Evolutionary conservation across 2,329 filamentous ascomycete genomes (phyloP), one percentile per base, ranked within the genome.

Genomic region (Cryphonectria nitschkei): DNA sequence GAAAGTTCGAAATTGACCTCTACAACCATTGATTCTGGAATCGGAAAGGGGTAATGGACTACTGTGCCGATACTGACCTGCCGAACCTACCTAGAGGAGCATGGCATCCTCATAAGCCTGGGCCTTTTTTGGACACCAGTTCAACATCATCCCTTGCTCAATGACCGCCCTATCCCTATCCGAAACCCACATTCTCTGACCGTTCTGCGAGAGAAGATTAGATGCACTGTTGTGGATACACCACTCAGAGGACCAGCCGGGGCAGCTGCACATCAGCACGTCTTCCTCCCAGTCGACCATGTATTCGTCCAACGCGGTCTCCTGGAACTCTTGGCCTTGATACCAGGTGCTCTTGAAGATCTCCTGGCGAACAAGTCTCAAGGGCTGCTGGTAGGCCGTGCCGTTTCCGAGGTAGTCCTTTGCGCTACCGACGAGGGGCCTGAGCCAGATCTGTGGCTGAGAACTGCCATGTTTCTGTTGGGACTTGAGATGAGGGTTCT

Each of bases 261-360:
- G 37, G 54, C 65, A 60, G 37, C 34, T 29, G n/a, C 65, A 60
- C 65, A 67, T 67, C 37, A 67, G 39, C 37, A 67, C 64, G 26
- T 66, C 65, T 14, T 39, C 54, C 6, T 67, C 65, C 5, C 26
- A 60, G 52, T 67, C 65, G n/a, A 67, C n/a, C 22, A 67, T 43
- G 29, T 32, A 46, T 11, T 61, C 52, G n/a, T 67, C 65, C 19
- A 52, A 8, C 64, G 1, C 13, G 58, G 19, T 61, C 16, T 61
- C 58, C 3, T 8, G 19, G 58, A 37, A 61, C 58, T 61, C 34
- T 34, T 61, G 32, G 58, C 58, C 43, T 13, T 37, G 64, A 32
- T 26, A 65, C 29, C 22, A 37, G 22, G 32, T 26, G 46, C 46
- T 65, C 64, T 16, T 22, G 32, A 54, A 32, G 9, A 65, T 13